These are phyloP conservation scores for Gleditsia sinensis DNA, from an alignment of 306 rosid species.

Conservation along the genomic window DNA sequence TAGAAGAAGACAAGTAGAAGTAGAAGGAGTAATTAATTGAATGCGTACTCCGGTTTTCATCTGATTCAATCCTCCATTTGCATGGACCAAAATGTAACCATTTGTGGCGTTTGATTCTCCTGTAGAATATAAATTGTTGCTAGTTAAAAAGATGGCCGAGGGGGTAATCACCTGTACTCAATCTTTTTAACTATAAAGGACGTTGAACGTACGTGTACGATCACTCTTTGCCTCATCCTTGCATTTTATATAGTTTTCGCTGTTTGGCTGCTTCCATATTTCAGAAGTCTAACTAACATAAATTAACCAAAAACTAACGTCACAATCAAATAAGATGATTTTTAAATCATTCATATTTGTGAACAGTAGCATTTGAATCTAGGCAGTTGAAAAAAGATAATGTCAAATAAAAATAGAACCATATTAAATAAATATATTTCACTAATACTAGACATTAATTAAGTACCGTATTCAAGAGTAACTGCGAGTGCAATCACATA, in stretches of 20 bases:
- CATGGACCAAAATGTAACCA: conserved; percentile 57
- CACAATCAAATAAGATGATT: conserved; percentile 30
- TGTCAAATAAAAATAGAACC: too few species aligned
- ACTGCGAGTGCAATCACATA: neutral
- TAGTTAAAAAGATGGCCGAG: conserved; percentile 21
- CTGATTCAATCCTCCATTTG: conserved; percentile 84
- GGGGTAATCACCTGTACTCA: conserved; percentile 1
- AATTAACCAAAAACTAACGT: conserved; percentile 40
- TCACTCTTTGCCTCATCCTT: conserved; percentile 28
- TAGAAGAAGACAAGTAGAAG: neutral
- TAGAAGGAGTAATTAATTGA: neutral
- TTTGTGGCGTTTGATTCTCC: conserved; percentile 46
- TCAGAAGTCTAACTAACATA: conserved; percentile 56
- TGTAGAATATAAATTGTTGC: conserved; percentile 30
- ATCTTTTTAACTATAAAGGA: neutral
- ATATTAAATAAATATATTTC: neutral
- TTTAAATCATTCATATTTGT: neutral
- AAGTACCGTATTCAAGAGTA: neutral
- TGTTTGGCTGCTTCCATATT: conserved; percentile 59
- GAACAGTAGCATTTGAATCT: neutral
- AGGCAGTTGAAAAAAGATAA: too few species aligned
- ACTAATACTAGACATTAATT: neutral
- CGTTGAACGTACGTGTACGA: conserved; percentile 33
- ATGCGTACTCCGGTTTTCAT: conserved; percentile 73
- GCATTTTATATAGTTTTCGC: conserved; percentile 49